phyloP scores from a whole-genome alignment of 2,329 filamentous ascomycete species.

The Macrophomina tecta region DNA sequence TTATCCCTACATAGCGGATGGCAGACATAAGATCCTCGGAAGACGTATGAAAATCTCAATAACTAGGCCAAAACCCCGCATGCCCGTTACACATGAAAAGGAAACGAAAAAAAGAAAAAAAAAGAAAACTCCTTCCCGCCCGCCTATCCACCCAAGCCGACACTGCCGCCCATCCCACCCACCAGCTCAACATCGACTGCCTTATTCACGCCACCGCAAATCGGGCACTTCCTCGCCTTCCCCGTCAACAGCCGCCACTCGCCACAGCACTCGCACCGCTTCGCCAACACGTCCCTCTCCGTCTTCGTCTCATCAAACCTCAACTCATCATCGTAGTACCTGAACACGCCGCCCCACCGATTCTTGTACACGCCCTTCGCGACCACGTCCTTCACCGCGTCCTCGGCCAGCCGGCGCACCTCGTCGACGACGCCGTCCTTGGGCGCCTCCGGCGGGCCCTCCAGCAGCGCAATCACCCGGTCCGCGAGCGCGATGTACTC shows the following conservation, averaged over 20 bases:
- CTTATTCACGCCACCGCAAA: background rate
- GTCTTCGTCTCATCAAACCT: background rate
- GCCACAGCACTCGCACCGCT: background rate
- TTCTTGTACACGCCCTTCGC: background rate
- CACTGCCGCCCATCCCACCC: background rate
- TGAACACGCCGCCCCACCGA: constrained; percentile 6
- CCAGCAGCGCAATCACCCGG: background rate
- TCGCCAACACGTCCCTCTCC: background rate
- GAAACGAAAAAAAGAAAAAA: no score
- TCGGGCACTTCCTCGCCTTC: background rate
- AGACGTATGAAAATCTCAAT: no score
- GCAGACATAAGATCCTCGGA: no score
- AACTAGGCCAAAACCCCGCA: no score
- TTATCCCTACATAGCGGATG: no score
- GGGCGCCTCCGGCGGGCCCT: background rate
- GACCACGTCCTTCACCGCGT: background rate
- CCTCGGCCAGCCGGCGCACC: background rate
- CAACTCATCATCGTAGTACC: constrained; percentile 14
- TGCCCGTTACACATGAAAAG: no score
- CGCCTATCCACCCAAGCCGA: background rate
- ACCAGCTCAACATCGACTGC: background rate
- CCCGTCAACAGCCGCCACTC: constrained; percentile 1
- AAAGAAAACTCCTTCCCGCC: no score
- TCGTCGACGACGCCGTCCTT: background rate
- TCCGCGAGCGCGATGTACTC: constrained; percentile 1